These are phyloP conservation scores for Mikania micrantha DNA, from an alignment of 129 eudicot species.

Conservation along the genomic window DNA sequence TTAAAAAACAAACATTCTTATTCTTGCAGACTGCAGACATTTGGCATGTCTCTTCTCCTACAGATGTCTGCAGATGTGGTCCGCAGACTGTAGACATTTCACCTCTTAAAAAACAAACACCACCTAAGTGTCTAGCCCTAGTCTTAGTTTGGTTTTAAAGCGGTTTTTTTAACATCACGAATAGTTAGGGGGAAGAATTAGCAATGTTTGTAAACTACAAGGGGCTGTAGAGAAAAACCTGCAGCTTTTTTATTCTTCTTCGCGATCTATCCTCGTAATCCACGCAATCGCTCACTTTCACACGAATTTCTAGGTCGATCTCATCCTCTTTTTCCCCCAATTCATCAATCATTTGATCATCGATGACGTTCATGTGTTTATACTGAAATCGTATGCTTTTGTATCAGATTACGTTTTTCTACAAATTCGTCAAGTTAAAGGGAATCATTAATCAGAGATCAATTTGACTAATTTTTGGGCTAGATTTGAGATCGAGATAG, in stretches of 20 bases:
- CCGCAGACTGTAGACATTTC: no score
- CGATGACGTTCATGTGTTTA: conserved; percentile 1
- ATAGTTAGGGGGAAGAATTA: not conserved
- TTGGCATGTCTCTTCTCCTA: no score
- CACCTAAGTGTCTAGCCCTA: no score
- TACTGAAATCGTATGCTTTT: not conserved
- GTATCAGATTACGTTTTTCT: not conserved
- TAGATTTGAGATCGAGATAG: conserved; percentile 23
- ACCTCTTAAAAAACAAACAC: no score
- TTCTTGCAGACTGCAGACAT: no score
- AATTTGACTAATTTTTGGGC: no score
- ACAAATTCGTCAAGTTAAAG: not conserved
- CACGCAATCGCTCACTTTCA: conserved; percentile 24
- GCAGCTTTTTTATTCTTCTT: conserved; percentile 27
- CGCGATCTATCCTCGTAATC: conserved; percentile 28
- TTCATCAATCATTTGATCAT: conserved; percentile 19
- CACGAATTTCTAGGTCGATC: conserved; percentile 18
- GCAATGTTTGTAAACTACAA: not conserved
- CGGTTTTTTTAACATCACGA: no score
- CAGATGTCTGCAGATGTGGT: no score
- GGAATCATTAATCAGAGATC: not conserved
- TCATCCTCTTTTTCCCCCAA: not conserved
- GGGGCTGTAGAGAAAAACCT: not conserved
- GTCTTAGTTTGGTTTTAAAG: no score
- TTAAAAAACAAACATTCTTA: no score